Base-by-base conservation (phyloP, 805 yeast genomes). In the Torulaspora delbrueckii region DNA sequence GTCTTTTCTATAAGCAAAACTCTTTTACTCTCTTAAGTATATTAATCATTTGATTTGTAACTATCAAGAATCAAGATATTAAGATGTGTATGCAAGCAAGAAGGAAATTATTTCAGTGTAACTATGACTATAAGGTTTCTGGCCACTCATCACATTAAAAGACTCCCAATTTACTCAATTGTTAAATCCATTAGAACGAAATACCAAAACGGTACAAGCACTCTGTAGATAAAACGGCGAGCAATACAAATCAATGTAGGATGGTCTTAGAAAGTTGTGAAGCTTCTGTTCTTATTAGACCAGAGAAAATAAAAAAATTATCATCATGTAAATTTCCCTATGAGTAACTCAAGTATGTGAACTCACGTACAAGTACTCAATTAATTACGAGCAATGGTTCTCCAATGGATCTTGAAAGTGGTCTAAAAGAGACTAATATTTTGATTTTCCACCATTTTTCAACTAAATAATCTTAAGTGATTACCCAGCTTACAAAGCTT, bases 91-190 rank as follows among this genome's bases (percentile, higher is more conserved):
- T 22, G 13, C 24, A 26, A 32, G 13, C 24, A 26, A 32, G 24
- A 30, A 34, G 44, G 42, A 35, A 31, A 26, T 19, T 28, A 26
- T 37, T 24, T 83, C 90, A 83, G 90, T 83, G 90, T 84, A 84
- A 84, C 90, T 84, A 84, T 84, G 90, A 84, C 90, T 51, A 45
- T 48, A 43, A 43, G 52, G 50, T 43, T 75, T 73, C 52, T 65
- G 66, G 62, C 72, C 82, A 77, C 84, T 72, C 73, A 69, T 76
- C 75, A 78, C 78, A 72, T 73, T 78, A 79, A 73, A 71, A 67
- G 65, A 65, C 71, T 66, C 51, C 54, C 57, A 50, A 36, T 31
- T 43, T 46, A 42, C 52, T 41, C 43, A 23, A 22, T 8, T 31
- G 34, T 31, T 5, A 31, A 31, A 31, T 12, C 45, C 34, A 31